A percentile compares a stretch with the other conserved stretches of the same genome.
Evolutionary conservation across 805 yeast genomes (phyloP).

Genomic region (Lachancea nothofagi): DNA sequence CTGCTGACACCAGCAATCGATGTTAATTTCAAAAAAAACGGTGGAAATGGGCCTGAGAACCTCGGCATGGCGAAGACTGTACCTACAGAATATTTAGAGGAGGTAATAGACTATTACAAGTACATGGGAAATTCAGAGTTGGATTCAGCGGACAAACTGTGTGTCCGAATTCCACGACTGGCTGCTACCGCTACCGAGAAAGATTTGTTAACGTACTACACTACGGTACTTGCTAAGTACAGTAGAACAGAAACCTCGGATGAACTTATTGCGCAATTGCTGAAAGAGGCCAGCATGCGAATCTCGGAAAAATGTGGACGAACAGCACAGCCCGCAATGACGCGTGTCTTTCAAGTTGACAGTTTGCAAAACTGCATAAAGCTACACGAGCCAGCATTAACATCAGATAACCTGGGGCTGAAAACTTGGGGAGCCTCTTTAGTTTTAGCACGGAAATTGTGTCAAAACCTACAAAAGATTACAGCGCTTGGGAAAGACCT

Average conservation of each 20-base stretch:
- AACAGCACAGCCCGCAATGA: slow-evolving; percentile 69
- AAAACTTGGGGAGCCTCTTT: slow-evolving; percentile 96
- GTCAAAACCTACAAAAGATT: slow-evolving; percentile 20
- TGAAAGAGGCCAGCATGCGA: slow-evolving; percentile 54
- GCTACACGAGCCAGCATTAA: slow-evolving; percentile 77
- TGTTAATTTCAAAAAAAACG: slow-evolving; percentile 42
- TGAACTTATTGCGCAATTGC: slow-evolving; percentile 43
- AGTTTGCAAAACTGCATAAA: slow-evolving; percentile 29
- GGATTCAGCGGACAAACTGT: slow-evolving; percentile 27
- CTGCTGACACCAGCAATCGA: slow-evolving; percentile 46
- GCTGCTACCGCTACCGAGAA: slow-evolving; percentile 45
- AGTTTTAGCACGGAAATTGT: slow-evolving; percentile 53
- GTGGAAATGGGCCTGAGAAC: slow-evolving; percentile 9
- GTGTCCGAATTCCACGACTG: slow-evolving; percentile 29
- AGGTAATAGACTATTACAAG: slow-evolving; percentile 42
- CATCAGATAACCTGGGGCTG: slow-evolving; percentile 81
- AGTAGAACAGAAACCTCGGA: slow-evolving; percentile 4
- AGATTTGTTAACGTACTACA: slow-evolving; percentile 36
- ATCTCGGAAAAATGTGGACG: slow-evolving; percentile 81
- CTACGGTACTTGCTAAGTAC: slow-evolving; percentile 39
- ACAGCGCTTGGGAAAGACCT: slow-evolving; percentile 11
- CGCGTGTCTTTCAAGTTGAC: slow-evolving; percentile 50
- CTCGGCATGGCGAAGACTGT: slow-evolving; percentile 32
- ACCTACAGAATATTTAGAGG: slow-evolving; percentile 18
- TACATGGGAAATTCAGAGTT: slow-evolving; percentile 31